Evolutionary conservation across 768 basidiomycete species (phyloP), one percentile per base, ranked within the genome.

Genomic region (Stropharia rugosoannulata): DNA sequence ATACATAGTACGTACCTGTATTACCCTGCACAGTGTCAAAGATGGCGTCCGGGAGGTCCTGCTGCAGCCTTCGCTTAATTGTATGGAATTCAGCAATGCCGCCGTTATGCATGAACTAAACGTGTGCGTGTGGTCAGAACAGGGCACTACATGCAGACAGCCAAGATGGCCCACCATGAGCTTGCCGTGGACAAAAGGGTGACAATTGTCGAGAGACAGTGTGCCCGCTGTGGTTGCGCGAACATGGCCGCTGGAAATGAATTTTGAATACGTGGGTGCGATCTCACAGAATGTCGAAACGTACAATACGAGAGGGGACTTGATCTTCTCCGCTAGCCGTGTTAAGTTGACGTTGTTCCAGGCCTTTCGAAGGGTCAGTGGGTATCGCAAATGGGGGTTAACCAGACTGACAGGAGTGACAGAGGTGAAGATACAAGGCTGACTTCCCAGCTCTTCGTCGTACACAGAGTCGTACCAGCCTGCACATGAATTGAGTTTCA

Each of bases 21-120:
- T 98, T 95, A 51, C 97, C 97, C 54, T 90, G 86, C 1, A 95
- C 94, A 62, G 84, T 80, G 51, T 91, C 79, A 73, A 93, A 99
- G 37, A 93, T 80, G 57, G 87, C 85, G 66, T 99, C 95, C 0
- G 89, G 78, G 12, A 99, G 71, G 25, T 78, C 78, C 35, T 76
- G 76, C 65, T 96, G 95, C 7, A 99, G 70, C 27, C 77, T 80
- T 25, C 97, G 81, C 73, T 95, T 98, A 62, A 98, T 82, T 55
- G 77, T 74, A 42, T 71, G 71, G 70, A 98, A 98, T 4, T 92
- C 85, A 41, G 90, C 85, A 53, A 99, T 90, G n/a, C 85, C 86
- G 51, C 96, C 96, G 61, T 97, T 98, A 70, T 95, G 95, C 95
- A 98, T 98, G 73, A 91, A 98, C 94, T 95, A 60, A 4, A 18